A percentile compares a stretch with the other conserved stretches of the same genome.
Conservation (phyloP, 78 protist species). For the Protostelium mycophagum region DNA sequence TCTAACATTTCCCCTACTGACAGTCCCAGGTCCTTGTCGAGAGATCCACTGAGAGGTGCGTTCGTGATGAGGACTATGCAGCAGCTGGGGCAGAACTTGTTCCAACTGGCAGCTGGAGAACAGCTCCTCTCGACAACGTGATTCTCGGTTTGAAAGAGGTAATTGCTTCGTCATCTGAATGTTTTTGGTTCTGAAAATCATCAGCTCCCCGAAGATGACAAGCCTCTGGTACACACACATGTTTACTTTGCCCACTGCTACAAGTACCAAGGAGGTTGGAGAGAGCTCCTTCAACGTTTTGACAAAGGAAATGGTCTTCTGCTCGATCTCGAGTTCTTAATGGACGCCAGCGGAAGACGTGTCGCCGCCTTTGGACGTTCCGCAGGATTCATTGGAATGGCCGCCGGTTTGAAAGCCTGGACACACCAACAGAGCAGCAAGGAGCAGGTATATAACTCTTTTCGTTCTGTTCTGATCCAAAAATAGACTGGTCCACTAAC, state of each 20-base stretch:
- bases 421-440: constrained; percentile 14
- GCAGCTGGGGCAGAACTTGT: not conserved
- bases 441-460: not conserved
- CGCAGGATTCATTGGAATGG: constrained; percentile 75
- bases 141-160: constrained; percentile 65
- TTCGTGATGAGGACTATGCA: not conserved
- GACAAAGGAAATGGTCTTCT: constrained; percentile 45
- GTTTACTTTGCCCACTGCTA: constrained; percentile 79
- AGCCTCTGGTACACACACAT: constrained; percentile 64
- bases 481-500: not conserved
- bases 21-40: constrained; percentile 6
- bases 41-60: constrained; percentile 41
- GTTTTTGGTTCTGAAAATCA: not conserved
- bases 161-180: not conserved
- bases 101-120: constrained; percentile 39
- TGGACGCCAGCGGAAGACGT: constrained; percentile 17
- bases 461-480: not conserved
- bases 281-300: constrained; percentile 63
- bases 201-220: constrained; percentile 63
- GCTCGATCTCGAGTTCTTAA: constrained; percentile 73
- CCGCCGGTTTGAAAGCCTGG: constrained; percentile 63
- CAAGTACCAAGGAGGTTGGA: constrained; percentile 81
- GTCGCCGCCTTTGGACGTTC: constrained; percentile 78
- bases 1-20: not conserved
- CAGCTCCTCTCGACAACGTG: constrained; percentile 26